Conservation (phyloP, 2,329 filamentous ascomycete genomes). For the Diaporthe sp. region DNA sequence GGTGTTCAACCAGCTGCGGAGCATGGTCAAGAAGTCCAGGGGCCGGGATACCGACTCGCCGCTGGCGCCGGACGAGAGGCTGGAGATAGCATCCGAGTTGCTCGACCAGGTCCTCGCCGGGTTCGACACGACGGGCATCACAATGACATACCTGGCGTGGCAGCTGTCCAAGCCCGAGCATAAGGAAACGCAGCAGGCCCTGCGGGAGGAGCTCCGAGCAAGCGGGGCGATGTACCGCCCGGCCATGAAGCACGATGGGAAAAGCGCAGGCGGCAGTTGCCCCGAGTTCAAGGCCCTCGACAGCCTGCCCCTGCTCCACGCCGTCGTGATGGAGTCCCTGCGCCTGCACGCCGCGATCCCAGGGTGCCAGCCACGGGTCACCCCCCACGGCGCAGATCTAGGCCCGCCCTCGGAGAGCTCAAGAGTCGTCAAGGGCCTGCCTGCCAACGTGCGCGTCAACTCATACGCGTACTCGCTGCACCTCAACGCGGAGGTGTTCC, state of each 20-base stretch:
- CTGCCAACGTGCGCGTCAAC: constrained; percentile 61
- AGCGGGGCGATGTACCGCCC: background rate
- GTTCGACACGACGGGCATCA: constrained; percentile 61
- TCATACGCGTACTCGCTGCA: constrained; percentile 67
- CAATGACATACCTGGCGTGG: constrained; percentile 60
- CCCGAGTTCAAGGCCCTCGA: constrained; percentile 58
- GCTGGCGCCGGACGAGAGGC: constrained; percentile 38
- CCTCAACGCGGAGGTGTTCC: constrained; percentile 60
- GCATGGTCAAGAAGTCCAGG: background rate
- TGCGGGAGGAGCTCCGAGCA: constrained; percentile 41
- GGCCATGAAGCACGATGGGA: constrained; percentile 41
- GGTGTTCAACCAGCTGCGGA: constrained; percentile 5
- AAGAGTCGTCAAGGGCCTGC: constrained; percentile 48
- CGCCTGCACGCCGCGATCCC: constrained; percentile 67
- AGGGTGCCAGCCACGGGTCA: constrained; percentile 62
- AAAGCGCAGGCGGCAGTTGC: constrained; percentile 33
- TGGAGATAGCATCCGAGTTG: constrained; percentile 52
- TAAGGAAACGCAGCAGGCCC: constrained; percentile 38
- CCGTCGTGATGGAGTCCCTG: constrained; percentile 68
- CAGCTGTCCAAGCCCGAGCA: constrained; percentile 36
- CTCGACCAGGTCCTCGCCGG: constrained; percentile 59
- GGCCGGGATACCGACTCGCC: background rate
- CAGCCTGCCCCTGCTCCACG: constrained; percentile 62
- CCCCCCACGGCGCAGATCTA: constrained; percentile 56
- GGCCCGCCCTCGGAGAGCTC: constrained; percentile 40